These are phyloP conservation scores for Acmispon strigosus DNA, from an alignment of 306 rosid genomes.

Conservation along the genomic window DNA sequence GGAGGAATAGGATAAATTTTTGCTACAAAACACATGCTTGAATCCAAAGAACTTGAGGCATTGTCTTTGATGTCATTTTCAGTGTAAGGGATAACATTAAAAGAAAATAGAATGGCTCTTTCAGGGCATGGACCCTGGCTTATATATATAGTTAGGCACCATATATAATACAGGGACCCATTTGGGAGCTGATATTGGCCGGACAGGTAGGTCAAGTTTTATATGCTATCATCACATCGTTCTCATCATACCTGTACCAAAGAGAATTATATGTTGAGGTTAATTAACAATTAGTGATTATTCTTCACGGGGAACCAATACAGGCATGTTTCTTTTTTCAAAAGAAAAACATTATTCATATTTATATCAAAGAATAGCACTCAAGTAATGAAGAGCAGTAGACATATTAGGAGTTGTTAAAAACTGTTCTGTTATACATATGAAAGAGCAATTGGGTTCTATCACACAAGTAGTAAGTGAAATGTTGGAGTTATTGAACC, in stretches of 20 bases:
- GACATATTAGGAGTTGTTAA: too few species aligned
- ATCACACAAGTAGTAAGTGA: too few species aligned
- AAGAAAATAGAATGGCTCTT: slow-evolving; percentile 8
- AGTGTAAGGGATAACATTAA: slow-evolving; percentile 13
- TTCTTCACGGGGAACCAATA: too few species aligned
- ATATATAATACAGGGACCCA: slow-evolving; percentile 35
- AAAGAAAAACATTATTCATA: too few species aligned
- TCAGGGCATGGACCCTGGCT: slow-evolving; percentile 29
- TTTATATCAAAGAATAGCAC: too few species aligned
- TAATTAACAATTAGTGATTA: too few species aligned
- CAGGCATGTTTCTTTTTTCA: too few species aligned
- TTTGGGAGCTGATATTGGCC: slow-evolving; percentile 8
- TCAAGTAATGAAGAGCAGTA: too few species aligned
- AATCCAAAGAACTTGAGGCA: slow-evolving; percentile 27
- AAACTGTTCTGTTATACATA: too few species aligned
- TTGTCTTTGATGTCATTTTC: slow-evolving; percentile 39
- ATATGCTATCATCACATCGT: slow-evolving; percentile 18
- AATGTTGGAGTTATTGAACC: too few species aligned
- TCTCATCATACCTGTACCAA: slow-evolving; percentile 13
- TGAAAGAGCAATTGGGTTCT: too few species aligned
- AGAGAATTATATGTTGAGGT: neutral
- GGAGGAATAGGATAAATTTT: slow-evolving; percentile 22
- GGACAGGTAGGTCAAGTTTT: slow-evolving; percentile 28
- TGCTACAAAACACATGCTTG: slow-evolving; percentile 32
- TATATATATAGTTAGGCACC: slow-evolving; percentile 10